Conservation (phyloP, 1,139 yeast species). For the Blastobotrys capitulatus region DNA sequence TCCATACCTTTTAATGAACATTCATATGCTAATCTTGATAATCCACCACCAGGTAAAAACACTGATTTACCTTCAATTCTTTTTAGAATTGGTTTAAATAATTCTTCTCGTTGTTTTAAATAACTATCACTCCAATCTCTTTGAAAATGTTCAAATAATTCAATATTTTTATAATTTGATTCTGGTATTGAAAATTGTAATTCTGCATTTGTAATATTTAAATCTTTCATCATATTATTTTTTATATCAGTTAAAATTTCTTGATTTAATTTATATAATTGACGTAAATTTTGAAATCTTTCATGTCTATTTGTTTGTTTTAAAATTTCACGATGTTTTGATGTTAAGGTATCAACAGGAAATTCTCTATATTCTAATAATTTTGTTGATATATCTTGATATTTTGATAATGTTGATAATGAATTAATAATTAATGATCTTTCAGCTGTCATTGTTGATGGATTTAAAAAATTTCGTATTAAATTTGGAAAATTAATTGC, state of each 20-base stretch:
- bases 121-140: conserved; percentile 63
- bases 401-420: conserved; percentile 45
- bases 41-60: conserved; percentile 74
- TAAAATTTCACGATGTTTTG: conserved; percentile 52
- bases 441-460: conserved; percentile 13
- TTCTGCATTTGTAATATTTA: conserved; percentile 39
- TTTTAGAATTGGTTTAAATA: conserved; percentile 44
- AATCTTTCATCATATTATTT: conserved; percentile 32
- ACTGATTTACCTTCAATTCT: conserved; percentile 38
- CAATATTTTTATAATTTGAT: conserved; percentile 53
- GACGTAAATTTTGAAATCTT: conserved; percentile 46
- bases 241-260: conserved; percentile 43
- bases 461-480: conserved; percentile 7
- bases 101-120: conserved; percentile 45
- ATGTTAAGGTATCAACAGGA: conserved; percentile 45
- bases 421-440: conserved; percentile 45
- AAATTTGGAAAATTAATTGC: neutral
- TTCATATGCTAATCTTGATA: conserved; percentile 66
- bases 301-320: conserved; percentile 50
- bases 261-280: conserved; percentile 43
- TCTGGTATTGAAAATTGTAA: conserved; percentile 25
- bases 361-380: conserved; percentile 45
- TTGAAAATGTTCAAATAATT: conserved; percentile 64
- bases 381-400: conserved; percentile 38
- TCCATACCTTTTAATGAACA: conserved; percentile 42